Evolutionary conservation across 495 filamentous ascomycete genomes (phyloP).

Genomic region (Tuber brumale): DNA sequence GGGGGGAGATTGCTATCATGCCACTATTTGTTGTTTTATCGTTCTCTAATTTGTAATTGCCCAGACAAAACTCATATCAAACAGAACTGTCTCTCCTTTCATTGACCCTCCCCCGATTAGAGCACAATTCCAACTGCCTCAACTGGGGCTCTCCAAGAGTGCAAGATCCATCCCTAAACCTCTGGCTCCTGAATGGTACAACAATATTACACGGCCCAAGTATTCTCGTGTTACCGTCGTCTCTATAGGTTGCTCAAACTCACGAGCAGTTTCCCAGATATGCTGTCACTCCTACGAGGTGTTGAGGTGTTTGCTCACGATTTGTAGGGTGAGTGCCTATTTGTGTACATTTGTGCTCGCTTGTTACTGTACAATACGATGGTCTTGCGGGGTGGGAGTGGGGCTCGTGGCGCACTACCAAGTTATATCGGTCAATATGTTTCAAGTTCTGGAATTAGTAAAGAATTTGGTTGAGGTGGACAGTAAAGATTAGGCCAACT

Average conservation of each 20-base stretch:
- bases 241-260: not conserved
- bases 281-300: not conserved
- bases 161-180: not conserved
- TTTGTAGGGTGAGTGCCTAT: not conserved
- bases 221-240: not conserved
- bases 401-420: not conserved
- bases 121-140: not conserved
- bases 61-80: not conserved
- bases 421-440: not conserved
- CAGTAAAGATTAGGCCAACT: not conserved
- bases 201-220: not conserved
- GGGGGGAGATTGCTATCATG: not conserved
- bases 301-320: not conserved
- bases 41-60: not conserved
- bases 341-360: not conserved
- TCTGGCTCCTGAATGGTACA: not conserved
- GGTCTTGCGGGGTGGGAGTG: not conserved
- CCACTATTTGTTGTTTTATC: not conserved
- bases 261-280: not conserved
- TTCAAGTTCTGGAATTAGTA: not conserved
- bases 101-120: not conserved
- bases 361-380: not conserved
- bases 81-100: not conserved
- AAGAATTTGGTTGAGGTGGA: not conserved
- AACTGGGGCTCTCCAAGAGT: not conserved